Evolutionary conservation across 768 basidiomycete species (phyloP), one percentile per base, ranked within the genome.

Genomic region (Mycena amicta): DNA sequence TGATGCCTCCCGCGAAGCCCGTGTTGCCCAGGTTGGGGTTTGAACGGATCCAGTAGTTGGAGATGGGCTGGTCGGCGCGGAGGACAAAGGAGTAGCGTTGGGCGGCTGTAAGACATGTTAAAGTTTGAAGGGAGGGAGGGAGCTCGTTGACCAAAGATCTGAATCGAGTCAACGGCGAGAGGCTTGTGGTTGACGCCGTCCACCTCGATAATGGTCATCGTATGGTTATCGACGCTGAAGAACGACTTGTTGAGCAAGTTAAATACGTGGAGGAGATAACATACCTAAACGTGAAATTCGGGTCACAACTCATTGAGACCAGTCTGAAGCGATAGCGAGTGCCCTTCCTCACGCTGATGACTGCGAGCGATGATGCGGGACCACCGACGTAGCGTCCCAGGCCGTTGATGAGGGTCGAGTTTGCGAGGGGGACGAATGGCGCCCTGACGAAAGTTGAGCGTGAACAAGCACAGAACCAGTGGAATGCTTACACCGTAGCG

Each of bases 241-340:
- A 50, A 56, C 53, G 64, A 75, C 39, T 63, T 66, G 5, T 71
- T 66, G 39, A 37, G 33, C 33, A 37, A 8, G 33, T 37, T 18
- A 37, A 37, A 37, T 37, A 8, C 8, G 8, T 8, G 18, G 33
- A 8, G 33, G 11, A 8, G 33, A 18, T 37, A 18, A 37, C 33
- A 37, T 37, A 37, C 11, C 5, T 45, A 23, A 45, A 37, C 43
- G 28, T 39, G 6, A 3, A 22, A 2, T 8, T 2, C 28, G 5
- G 33, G n/a, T 16, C 28, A 59, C 80, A 79, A 28, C 77, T 74
- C 20, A 71, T 68, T 33, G 67, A 63, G 45, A 81, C 50, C 4
- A 85, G 22, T 5, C 83, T 79, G 69, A 83, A 79, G n/a, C 83
- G 75, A 54, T 79, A 81, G 8, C 81, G 71, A 50, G 67, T 67